phyloP scores from a whole-genome alignment of 106 monocot genomes.

The Acanthochlamys bracteata region DNA sequence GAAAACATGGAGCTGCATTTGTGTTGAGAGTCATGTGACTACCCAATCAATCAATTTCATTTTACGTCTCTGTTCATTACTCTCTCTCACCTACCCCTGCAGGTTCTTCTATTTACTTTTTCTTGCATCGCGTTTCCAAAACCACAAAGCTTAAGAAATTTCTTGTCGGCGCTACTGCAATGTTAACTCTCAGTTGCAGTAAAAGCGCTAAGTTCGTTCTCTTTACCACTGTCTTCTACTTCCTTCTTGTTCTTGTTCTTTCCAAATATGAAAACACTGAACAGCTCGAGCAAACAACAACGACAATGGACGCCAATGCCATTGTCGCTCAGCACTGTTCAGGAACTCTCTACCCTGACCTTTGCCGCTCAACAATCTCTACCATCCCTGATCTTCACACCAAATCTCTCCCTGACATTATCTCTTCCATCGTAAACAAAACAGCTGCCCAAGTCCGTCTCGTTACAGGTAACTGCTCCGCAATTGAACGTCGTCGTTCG shows the following conservation, averaged over 20 bases:
- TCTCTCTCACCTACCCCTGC: too few relatives aligned
- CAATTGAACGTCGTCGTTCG: conserved; percentile 17
- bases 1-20: too few relatives aligned
- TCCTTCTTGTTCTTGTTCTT: neutral
- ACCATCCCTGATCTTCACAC: conserved; percentile 32
- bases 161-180: too few relatives aligned
- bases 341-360: conserved; percentile 47
- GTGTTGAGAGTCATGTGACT: too few relatives aligned
- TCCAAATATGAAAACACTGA: neutral
- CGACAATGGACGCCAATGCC: too few relatives aligned
- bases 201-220: neutral
- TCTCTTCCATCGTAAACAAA: conserved; percentile 30
- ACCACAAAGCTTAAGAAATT: neutral
- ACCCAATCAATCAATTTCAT: too few relatives aligned
- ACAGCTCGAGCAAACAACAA: too few relatives aligned
- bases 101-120: neutral
- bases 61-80: too few relatives aligned
- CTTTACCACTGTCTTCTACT: neutral
- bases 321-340: conserved; percentile 28
- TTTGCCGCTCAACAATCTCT: conserved; percentile 57
- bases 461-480: conserved; percentile 31
- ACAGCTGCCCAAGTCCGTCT: conserved; percentile 26
- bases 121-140: neutral
- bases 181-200: neutral
- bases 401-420: conserved; percentile 47